Conservation (phyloP, 2,329 filamentous ascomycete species). For the Calonectria hongkongensis region DNA sequence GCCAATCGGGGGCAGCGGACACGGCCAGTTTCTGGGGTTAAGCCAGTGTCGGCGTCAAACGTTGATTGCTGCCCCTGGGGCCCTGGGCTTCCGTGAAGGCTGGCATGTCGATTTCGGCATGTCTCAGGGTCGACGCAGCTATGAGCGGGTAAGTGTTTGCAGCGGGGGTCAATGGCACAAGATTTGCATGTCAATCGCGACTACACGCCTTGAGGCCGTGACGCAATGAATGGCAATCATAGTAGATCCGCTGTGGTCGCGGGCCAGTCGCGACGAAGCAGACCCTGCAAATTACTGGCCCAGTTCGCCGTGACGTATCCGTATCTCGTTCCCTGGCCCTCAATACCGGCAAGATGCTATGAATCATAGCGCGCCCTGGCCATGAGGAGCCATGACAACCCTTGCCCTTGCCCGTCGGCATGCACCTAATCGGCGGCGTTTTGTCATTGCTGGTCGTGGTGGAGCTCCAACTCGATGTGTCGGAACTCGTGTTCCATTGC, state of each 20-base stretch:
- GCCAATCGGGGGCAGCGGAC: conserved; percentile 40
- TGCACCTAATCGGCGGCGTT: conserved; percentile 17
- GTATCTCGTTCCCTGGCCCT: conserved; percentile 16
- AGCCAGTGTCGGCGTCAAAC: conserved; percentile 29
- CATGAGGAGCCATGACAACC: conserved; percentile 3
- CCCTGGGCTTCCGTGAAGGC: conserved; percentile 12
- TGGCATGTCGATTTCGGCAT: conserved; percentile 18
- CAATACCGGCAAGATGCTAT: conserved; percentile 24
- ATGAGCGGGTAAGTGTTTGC: background rate
- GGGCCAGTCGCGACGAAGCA: background rate
- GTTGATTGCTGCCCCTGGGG: conserved; percentile 27
- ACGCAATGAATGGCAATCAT: conserved; percentile 20
- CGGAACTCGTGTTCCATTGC: conserved; percentile 17
- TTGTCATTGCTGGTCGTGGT: conserved; percentile 14
- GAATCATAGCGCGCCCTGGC: conserved; percentile 8
- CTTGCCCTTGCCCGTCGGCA: conserved; percentile 15
- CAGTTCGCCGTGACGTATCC: conserved; percentile 33
- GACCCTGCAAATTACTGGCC: conserved; percentile 13
- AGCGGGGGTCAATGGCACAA: background rate
- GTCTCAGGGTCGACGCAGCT: conserved; percentile 12
- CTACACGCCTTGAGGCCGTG: background rate
- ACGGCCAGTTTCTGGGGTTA: conserved; percentile 39
- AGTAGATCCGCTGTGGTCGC: conserved; percentile 9
- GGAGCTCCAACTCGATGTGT: conserved; percentile 26
- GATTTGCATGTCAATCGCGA: conserved; percentile 11